These are phyloP conservation scores for Arabidopsis thaliana DNA, from an alignment of 345 rosid species.

Conservation along the genomic window TAIR10.1 NC_003076.8:26375501-26376000, in stretches of 20 bases:
- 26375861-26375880: slow-evolving; percentile 35
- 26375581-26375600: slow-evolving; percentile 96
- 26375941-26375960: slow-evolving; percentile 97
- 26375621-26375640: slow-evolving; percentile 96
- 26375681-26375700: slow-evolving; percentile 90
- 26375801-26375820: slow-evolving; percentile 85
- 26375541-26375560: slow-evolving; percentile 92
- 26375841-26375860: slow-evolving; percentile 96
- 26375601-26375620: slow-evolving; percentile 82
- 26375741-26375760: slow-evolving; percentile 72
- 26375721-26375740: slow-evolving; percentile 85
- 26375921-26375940: slow-evolving; percentile 61
- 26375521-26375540: slow-evolving; percentile 89
- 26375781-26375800: slow-evolving; percentile 79
- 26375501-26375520: slow-evolving; percentile 68
- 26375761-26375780: slow-evolving; percentile 94
- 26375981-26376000: slow-evolving; percentile 72
- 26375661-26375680: slow-evolving; percentile 97
- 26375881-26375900: slow-evolving; percentile 4
- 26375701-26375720: slow-evolving; percentile 81
- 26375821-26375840: slow-evolving; percentile 84
- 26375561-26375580: slow-evolving; percentile 99
- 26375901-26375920: not conserved
- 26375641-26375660: slow-evolving; percentile 94
- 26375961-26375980: slow-evolving; percentile 84